phyloP scores from a whole-genome alignment of 352 stramenopile species.

The Phytophthora pistaciae region DNA sequence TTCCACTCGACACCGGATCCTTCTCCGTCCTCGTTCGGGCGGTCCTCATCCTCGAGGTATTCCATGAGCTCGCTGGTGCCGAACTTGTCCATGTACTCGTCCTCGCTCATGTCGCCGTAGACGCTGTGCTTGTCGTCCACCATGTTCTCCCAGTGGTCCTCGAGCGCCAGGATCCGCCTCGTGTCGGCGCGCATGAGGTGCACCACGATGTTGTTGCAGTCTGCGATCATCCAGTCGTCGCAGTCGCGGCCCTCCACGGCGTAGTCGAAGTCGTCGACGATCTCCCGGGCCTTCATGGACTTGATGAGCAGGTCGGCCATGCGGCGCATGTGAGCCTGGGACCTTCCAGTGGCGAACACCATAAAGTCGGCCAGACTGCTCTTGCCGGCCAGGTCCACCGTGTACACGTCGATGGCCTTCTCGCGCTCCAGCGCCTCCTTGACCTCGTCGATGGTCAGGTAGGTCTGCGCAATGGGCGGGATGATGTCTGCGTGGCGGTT shows the following conservation, averaged over 20 bases:
- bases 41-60: constrained; percentile 76
- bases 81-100: constrained; percentile 91
- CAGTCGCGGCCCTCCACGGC: constrained; percentile 88
- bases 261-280: constrained; percentile 85
- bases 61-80: constrained; percentile 89
- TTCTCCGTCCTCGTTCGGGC: constrained; percentile 42
- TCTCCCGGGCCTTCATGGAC: constrained; percentile 76
- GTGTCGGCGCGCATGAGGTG: constrained; percentile 88
- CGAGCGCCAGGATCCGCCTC: constrained; percentile 74
- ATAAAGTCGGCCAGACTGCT: constrained; percentile 89
- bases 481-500: constrained; percentile 86
- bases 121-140: constrained; percentile 84
- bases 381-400: constrained; percentile 76
- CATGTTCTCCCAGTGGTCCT: constrained; percentile 89
- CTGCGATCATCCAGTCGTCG: constrained; percentile 94
- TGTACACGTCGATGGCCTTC: constrained; percentile 85
- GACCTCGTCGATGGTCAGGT: constrained; percentile 82
- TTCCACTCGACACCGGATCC: constrained; percentile 70
- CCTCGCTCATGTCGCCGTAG: constrained; percentile 83
- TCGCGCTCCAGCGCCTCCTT: constrained; percentile 69
- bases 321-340: constrained; percentile 86
- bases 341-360: constrained; percentile 89
- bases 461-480: constrained; percentile 63
- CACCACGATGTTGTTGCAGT: constrained; percentile 92
- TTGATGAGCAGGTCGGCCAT: constrained; percentile 91